Conservation (phyloP, 495 filamentous ascomycete genomes). For the Daldinia concentrica region DNA sequence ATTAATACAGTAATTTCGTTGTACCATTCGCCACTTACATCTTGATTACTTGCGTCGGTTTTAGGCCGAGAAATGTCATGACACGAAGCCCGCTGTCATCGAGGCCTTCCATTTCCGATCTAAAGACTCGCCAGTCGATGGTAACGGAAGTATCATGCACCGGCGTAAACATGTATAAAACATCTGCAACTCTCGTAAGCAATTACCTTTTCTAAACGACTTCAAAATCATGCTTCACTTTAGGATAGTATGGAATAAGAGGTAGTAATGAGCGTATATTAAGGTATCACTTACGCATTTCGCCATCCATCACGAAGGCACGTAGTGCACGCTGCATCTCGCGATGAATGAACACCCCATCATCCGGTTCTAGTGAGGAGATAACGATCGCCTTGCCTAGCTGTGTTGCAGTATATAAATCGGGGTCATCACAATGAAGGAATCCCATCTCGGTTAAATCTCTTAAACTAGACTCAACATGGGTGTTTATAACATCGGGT, state of each 20-base stretch:
- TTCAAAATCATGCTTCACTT: neutral
- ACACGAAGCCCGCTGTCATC: constrained; percentile 78
- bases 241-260: too few relatives aligned
- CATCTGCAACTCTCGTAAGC: constrained; percentile 50
- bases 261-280: neutral
- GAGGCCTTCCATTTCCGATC: constrained; percentile 72
- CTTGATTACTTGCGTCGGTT: constrained; percentile 73
- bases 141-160: constrained; percentile 63
- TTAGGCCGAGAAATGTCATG: constrained; percentile 73
- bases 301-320: constrained; percentile 84
- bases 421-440: constrained; percentile 61
- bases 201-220: neutral
- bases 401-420: constrained; percentile 66
- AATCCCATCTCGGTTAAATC: constrained; percentile 64
- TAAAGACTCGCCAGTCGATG: constrained; percentile 79
- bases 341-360: constrained; percentile 77
- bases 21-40: constrained; percentile 61
- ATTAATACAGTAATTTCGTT: constrained; percentile 43
- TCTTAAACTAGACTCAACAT: constrained; percentile 64
- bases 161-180: constrained; percentile 84
- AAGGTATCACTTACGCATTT: constrained; percentile 63
- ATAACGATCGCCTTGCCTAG: constrained; percentile 78
- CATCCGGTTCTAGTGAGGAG: constrained; percentile 77
- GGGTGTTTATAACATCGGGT: constrained; percentile 53
- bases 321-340: constrained; percentile 73